Percentiles rank a stretch among this genome's conserved stretches.
Conservation (phyloP, 2,329 filamentous ascomycete species). For the Aspergillus glaucus region DNA sequence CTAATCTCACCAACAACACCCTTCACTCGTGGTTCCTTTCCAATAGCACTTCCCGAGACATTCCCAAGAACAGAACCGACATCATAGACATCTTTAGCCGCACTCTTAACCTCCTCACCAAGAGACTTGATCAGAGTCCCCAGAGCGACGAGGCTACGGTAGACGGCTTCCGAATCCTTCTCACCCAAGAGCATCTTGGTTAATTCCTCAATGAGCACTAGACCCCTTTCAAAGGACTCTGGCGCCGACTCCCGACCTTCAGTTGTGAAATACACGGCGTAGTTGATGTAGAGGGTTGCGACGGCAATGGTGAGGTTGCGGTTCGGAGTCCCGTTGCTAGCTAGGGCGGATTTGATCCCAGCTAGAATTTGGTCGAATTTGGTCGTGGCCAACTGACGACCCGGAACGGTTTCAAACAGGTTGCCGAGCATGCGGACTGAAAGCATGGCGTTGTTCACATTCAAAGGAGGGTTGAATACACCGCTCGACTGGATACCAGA, state of each 20-base stretch:
- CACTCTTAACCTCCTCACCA: constrained; percentile 53
- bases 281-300: constrained; percentile 78
- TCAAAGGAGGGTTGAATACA: constrained; percentile 55
- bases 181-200: constrained; percentile 58
- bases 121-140: constrained; percentile 65
- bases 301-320: constrained; percentile 77
- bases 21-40: constrained; percentile 56
- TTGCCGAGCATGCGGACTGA: constrained; percentile 75
- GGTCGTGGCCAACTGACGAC: constrained; percentile 57
- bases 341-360: constrained; percentile 58
- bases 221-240: constrained; percentile 41
- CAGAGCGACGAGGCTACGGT: constrained; percentile 71
- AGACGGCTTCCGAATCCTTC: constrained; percentile 74
- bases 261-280: constrained; percentile 63
- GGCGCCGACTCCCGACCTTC: constrained; percentile 33
- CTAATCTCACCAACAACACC: constrained; percentile 56
- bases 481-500: constrained; percentile 52
- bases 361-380: constrained; percentile 56
- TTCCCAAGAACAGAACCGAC: constrained; percentile 43
- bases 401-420: constrained; percentile 68
- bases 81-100: constrained; percentile 53
- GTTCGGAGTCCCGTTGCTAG: constrained; percentile 50
- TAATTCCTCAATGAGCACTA: constrained; percentile 56
- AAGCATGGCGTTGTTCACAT: constrained; percentile 82
- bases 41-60: constrained; percentile 43